These are phyloP conservation scores for Pharnaceum exiguum DNA, from an alignment of 148 eudicot species.

Conservation along the genomic window DNA sequence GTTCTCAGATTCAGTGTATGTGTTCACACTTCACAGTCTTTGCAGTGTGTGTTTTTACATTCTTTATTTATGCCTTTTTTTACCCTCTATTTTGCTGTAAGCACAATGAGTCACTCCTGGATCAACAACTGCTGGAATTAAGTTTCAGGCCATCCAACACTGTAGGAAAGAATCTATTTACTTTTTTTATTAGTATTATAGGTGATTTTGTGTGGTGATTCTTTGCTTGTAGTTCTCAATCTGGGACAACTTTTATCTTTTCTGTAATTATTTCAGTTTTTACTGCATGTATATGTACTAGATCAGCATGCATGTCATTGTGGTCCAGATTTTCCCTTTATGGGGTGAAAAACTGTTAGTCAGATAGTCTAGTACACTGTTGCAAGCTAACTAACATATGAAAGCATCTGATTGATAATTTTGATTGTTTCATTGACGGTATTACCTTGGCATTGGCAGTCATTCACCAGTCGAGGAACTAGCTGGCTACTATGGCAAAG, in stretches of 20 bases:
- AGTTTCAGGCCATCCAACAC: too few species aligned
- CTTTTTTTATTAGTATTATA: not conserved
- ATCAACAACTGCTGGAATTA: too few species aligned
- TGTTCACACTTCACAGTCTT: not conserved
- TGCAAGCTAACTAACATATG: too few species aligned
- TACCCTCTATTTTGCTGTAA: too few species aligned
- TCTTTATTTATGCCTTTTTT: too few species aligned
- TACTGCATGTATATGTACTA: not conserved
- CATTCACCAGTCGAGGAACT: conserved; percentile 2
- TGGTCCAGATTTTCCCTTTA: not conserved
- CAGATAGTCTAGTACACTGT: not conserved
- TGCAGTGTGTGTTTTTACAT: not conserved
- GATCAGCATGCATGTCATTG: not conserved
- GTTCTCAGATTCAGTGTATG: not conserved
- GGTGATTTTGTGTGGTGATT: not conserved
- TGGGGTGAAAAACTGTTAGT: not conserved
- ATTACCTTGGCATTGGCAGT: not conserved
- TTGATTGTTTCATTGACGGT: conserved; percentile 1
- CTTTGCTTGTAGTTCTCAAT: not conserved
- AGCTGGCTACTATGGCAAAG: conserved; percentile 53
- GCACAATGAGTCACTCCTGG: too few species aligned
- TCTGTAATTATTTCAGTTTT: not conserved
- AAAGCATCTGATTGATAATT: not conserved
- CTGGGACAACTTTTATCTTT: too few species aligned
- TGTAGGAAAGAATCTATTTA: too few species aligned